phyloP scores from a whole-genome alignment of 2,329 filamentous ascomycete species.

The Plectosphaerella cucumerina region DNA sequence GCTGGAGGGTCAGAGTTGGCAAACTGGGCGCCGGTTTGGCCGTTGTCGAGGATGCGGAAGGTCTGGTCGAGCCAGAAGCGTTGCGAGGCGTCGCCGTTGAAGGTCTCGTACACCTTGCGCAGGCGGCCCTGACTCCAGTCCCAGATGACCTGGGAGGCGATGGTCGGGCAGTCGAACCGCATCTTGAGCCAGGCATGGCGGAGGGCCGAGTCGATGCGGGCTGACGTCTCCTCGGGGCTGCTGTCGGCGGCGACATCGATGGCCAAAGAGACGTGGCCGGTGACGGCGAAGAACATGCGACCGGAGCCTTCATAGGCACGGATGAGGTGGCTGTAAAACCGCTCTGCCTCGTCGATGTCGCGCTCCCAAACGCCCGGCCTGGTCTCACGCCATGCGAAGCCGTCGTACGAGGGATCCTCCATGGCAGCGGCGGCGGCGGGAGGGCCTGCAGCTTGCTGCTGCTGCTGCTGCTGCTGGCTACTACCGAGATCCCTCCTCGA shows the following conservation, averaged over 20 bases:
- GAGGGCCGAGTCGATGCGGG: slow-evolving; percentile 22
- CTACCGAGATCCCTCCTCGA: neutral
- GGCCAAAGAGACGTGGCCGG: slow-evolving; percentile 27
- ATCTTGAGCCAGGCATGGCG: slow-evolving; percentile 27
- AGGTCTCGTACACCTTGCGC: slow-evolving; percentile 20
- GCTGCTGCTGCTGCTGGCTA: too few species aligned
- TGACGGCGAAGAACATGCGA: slow-evolving; percentile 36
- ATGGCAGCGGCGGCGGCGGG: too few species aligned
- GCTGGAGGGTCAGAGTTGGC: slow-evolving; percentile 29
- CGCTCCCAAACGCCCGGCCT: slow-evolving; percentile 25
- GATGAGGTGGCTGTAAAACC: slow-evolving; percentile 32
- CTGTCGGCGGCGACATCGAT: slow-evolving; percentile 9
- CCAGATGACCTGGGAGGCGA: slow-evolving; percentile 22
- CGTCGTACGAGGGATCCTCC: slow-evolving; percentile 1
- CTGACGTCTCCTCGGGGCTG: slow-evolving; percentile 2
- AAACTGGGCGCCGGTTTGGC: slow-evolving; percentile 23
- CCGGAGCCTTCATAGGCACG: slow-evolving; percentile 29
- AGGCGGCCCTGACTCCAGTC: slow-evolving; percentile 14
- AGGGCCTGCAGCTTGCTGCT: neutral
- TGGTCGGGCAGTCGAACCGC: slow-evolving; percentile 26
- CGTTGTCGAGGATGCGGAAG: slow-evolving; percentile 17
- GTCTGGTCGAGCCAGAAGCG: slow-evolving; percentile 24
- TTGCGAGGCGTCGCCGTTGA: slow-evolving; percentile 5
- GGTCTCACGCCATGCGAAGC: slow-evolving; percentile 19
- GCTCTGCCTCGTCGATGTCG: slow-evolving; percentile 34